phyloP scores from a whole-genome alignment of 768 basidiomycete genomes.

The Suillus discolor region DNA sequence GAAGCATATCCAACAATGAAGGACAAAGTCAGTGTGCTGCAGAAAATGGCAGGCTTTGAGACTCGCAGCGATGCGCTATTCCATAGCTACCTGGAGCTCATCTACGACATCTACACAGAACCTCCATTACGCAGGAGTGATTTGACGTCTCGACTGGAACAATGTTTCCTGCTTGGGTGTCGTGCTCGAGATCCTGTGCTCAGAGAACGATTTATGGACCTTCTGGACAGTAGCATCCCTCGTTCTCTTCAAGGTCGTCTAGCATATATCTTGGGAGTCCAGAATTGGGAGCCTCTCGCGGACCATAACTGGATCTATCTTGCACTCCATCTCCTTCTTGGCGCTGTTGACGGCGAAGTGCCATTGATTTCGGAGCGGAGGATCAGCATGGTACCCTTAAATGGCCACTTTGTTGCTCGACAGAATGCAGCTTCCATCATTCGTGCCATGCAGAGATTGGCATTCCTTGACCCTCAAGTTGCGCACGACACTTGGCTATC shows the following conservation, averaged over 20 bases:
- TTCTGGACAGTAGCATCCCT: slow-evolving; percentile 88
- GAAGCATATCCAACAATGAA: slow-evolving; percentile 92
- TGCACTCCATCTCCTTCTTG: slow-evolving; percentile 85
- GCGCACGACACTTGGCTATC: slow-evolving; percentile 88
- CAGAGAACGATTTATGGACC: slow-evolving; percentile 84
- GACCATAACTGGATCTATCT: slow-evolving; percentile 95
- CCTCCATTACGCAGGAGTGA: slow-evolving; percentile 86
- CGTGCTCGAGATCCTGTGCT: slow-evolving; percentile 78
- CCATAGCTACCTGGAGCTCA: slow-evolving; percentile 82
- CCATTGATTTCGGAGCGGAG: slow-evolving; percentile 46
- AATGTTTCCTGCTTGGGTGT: slow-evolving; percentile 91
- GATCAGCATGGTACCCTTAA: slow-evolving; percentile 33
- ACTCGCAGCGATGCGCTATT: slow-evolving; percentile 77
- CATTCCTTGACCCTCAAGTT: slow-evolving; percentile 75
- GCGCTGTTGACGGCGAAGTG: slow-evolving; percentile 55
- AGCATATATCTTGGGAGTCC: slow-evolving; percentile 88
- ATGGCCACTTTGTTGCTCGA: slow-evolving; percentile 42
- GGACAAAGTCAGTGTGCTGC: slow-evolving; percentile 88
- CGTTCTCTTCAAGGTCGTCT: slow-evolving; percentile 79
- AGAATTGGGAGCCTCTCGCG: slow-evolving; percentile 92
- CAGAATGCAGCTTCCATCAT: slow-evolving; percentile 57
- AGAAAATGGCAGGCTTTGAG: slow-evolving; percentile 88
- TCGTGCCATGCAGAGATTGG: slow-evolving; percentile 77
- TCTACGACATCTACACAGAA: slow-evolving; percentile 94
- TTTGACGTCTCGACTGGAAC: slow-evolving; percentile 89